These are phyloP conservation scores for Yamadazyma nakazawae DNA, from an alignment of 805 yeast genomes.

Conservation along the genomic window DNA sequence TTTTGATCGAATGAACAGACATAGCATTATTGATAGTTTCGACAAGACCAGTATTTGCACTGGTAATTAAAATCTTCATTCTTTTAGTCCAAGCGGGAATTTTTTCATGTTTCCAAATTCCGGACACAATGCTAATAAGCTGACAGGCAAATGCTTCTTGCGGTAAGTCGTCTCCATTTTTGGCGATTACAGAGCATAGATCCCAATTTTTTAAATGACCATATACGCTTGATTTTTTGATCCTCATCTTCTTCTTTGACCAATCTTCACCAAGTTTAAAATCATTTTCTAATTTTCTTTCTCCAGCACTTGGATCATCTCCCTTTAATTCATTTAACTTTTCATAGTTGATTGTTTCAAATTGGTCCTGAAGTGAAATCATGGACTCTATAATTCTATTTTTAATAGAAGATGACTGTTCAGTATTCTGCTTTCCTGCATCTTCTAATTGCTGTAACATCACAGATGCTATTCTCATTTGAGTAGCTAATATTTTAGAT, in stretches of 20 bases:
- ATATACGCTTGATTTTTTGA: slow-evolving; percentile 69
- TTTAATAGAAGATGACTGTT: slow-evolving; percentile 30
- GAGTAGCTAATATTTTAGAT: slow-evolving; percentile 67
- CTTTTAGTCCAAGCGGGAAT: slow-evolving; percentile 87
- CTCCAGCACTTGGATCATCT: slow-evolving; percentile 58
- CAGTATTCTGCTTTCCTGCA: slow-evolving; percentile 54
- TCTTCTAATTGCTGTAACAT: slow-evolving; percentile 89
- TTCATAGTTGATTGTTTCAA: slow-evolving; percentile 35
- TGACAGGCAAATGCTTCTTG: slow-evolving; percentile 99
- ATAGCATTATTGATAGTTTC: slow-evolving; percentile 95
- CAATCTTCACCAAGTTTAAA: slow-evolving; percentile 94
- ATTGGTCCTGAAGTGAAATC: slow-evolving; percentile 37
- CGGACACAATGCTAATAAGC: slow-evolving; percentile 79
- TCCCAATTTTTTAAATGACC: slow-evolving; percentile 95
- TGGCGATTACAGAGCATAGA: slow-evolving; percentile 89
- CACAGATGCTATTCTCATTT: slow-evolving; percentile 93
- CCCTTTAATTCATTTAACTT: slow-evolving; percentile 55
- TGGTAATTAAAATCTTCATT: slow-evolving; percentile 89
- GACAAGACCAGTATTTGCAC: slow-evolving; percentile 86
- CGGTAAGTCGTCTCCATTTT: slow-evolving; percentile 91
- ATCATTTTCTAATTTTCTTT: slow-evolving; percentile 88
- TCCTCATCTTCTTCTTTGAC: slow-evolving; percentile 76
- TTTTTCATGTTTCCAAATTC: slow-evolving; percentile 69
- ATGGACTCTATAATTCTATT: slow-evolving; percentile 30
- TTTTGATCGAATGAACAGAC: slow-evolving; percentile 91